Conservation (phyloP, 768 basidiomycete genomes). For the Amanita thiersii region DNA sequence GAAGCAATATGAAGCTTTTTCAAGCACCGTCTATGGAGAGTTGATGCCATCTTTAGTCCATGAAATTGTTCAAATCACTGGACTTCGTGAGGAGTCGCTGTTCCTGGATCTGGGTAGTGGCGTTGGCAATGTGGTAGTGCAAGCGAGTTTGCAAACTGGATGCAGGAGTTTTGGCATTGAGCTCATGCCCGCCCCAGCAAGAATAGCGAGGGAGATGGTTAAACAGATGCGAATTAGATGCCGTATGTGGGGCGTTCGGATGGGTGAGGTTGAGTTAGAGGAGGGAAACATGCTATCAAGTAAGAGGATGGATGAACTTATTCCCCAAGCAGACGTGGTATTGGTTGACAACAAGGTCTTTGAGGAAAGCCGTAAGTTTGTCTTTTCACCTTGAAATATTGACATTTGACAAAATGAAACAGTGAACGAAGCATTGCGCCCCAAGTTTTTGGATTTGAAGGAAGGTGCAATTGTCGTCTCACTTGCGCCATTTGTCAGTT, state of each 20-base stretch:
- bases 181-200: constrained; percentile 69
- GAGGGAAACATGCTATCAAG: constrained; percentile 83
- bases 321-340: constrained; percentile 83
- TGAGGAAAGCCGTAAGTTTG: constrained; percentile 56
- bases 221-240: constrained; percentile 70
- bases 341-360: constrained; percentile 88
- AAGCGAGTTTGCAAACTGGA: constrained; percentile 75
- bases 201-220: constrained; percentile 70
- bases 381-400: neutral
- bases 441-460: constrained; percentile 90
- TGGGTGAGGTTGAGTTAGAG: constrained; percentile 71
- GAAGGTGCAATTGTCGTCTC: constrained; percentile 89
- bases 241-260: constrained; percentile 83
- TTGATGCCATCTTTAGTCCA: constrained; percentile 80
- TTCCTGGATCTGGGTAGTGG: constrained; percentile 85
- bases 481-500: constrained; percentile 76
- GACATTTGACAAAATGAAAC: constrained; percentile 8
- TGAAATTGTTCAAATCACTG: constrained; percentile 50
- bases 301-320: constrained; percentile 54
- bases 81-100: constrained; percentile 49
- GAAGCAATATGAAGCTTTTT: constrained; percentile 75
- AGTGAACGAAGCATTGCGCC: constrained; percentile 85
- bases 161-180: constrained; percentile 75
- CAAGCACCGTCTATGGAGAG: constrained; percentile 85
- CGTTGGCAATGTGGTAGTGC: constrained; percentile 78